phyloP scores from a whole-genome alignment of 2,329 filamentous ascomycete species.

The Coccinonectria pachysandricola region DNA sequence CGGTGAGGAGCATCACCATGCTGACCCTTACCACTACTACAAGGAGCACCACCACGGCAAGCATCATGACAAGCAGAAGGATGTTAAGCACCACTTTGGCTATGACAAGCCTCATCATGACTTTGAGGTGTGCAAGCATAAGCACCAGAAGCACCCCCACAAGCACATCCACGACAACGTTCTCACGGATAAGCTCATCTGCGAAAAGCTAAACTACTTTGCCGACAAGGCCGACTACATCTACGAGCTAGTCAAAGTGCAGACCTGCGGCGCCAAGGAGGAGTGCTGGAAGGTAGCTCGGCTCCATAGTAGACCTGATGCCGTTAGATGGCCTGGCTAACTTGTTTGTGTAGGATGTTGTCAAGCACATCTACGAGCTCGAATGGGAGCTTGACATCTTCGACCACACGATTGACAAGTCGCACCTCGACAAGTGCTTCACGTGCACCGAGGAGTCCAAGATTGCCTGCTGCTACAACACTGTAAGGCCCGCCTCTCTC shows the following conservation, averaged over 20 bases:
- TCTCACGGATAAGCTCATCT: constrained; percentile 14
- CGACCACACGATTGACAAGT: constrained; percentile 18
- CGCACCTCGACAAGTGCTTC: constrained; percentile 16
- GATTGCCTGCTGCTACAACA: constrained; percentile 18
- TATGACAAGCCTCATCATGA: constrained; percentile 1
- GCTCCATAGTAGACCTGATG: neutral
- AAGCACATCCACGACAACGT: constrained; percentile 4
- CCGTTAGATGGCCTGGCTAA: constrained; percentile 5
- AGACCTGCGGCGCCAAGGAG: constrained; percentile 11
- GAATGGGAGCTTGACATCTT: constrained; percentile 19
- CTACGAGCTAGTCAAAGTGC: constrained; percentile 9
- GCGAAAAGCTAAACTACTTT: constrained; percentile 14
- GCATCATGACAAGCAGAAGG: constrained; percentile 2
- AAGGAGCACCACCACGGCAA: constrained; percentile 1
- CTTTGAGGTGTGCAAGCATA: too few relatives aligned
- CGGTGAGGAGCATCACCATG: constrained; percentile 1
- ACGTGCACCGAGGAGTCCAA: constrained; percentile 13
- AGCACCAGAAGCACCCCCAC: constrained; percentile 6
- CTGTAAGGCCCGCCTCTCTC: constrained; percentile 6
- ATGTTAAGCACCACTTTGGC: constrained; percentile 1
- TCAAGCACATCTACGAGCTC: constrained; percentile 15
- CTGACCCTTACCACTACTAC: constrained; percentile 1
- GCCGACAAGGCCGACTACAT: constrained; percentile 15
- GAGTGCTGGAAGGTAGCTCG: constrained; percentile 16
- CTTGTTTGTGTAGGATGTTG: constrained; percentile 7